Percentiles rank a stretch among this genome's conserved stretches.
Conservation (phyloP, 108 stramenopile genomes). For the Nannochloropsis gaditana region DNA sequence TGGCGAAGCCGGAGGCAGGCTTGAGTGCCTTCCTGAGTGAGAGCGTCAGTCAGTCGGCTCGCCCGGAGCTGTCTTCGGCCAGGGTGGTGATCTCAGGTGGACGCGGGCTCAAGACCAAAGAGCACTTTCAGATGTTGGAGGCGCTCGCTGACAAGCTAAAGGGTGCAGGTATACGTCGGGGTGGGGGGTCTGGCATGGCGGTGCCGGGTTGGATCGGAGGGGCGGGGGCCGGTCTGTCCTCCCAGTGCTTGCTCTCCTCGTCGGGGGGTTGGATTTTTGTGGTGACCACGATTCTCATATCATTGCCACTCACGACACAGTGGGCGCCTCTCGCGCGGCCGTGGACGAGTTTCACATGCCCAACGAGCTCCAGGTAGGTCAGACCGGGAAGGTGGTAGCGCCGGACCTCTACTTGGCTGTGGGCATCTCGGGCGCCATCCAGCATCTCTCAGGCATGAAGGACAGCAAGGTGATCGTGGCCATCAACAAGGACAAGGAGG, state of each 20-base stretch:
- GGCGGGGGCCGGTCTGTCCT: no score
- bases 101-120: conserved; percentile 87
- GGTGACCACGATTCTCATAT: no score
- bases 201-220: no score
- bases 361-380: conserved; percentile 98
- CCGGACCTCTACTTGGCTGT: conserved; percentile 84
- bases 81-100: conserved; percentile 89
- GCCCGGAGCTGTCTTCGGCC: conserved; percentile 86
- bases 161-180: conserved; percentile 51
- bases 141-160: conserved; percentile 89
- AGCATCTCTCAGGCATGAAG: conserved; percentile 98
- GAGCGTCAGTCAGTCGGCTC: conserved; percentile 60
- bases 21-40: conserved; percentile 50
- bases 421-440: conserved; percentile 99
- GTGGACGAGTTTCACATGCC: conserved; percentile 97
- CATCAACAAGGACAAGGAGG: conserved; percentile 98
- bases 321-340: conserved; percentile 75
- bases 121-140: conserved; percentile 91
- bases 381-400: conserved; percentile 97
- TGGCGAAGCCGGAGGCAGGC: conserved; percentile 51
- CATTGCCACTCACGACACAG: neutral
- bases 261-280: no score
- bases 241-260: no score
- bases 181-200: neutral
- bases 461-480: conserved; percentile 98